Conservation (phyloP, 495 filamentous ascomycete species). For the Penicillium angulare region DNA sequence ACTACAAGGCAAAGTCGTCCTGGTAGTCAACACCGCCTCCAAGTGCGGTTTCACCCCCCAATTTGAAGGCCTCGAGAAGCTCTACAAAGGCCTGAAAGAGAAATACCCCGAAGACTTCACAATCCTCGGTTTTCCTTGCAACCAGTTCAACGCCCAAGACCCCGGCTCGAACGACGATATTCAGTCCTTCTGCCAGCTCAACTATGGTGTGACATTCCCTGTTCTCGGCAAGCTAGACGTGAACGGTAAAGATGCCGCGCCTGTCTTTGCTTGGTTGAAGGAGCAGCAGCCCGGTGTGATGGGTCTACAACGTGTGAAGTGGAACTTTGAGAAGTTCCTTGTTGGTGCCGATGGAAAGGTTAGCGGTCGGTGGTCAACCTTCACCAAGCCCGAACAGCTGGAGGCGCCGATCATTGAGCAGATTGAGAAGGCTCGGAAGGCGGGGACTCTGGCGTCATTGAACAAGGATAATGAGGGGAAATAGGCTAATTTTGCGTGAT, state of each 20-base stretch:
- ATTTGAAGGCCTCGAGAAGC: constrained; percentile 83
- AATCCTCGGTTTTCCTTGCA: constrained; percentile 96
- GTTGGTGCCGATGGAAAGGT: constrained; percentile 83
- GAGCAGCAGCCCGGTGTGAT: constrained; percentile 75
- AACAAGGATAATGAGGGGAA: constrained; percentile 11
- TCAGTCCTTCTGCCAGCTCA: constrained; percentile 85
- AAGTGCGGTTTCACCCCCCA: constrained; percentile 99
- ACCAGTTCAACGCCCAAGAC: constrained; percentile 92
- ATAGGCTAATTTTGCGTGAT: constrained; percentile 21
- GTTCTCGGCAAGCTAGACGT: constrained; percentile 89
- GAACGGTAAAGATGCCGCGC: constrained; percentile 79
- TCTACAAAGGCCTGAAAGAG: constrained; percentile 76
- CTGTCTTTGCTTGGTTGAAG: constrained; percentile 89
- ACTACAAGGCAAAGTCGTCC: constrained; percentile 86
- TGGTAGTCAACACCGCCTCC: constrained; percentile 96
- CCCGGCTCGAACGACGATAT: constrained; percentile 88
- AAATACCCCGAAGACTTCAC: constrained; percentile 71
- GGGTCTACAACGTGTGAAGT: constrained; percentile 87
- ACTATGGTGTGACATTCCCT: constrained; percentile 95
- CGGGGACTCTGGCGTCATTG: constrained; percentile 28
- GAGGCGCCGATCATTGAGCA: constrained; percentile 73
- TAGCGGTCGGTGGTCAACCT: constrained; percentile 75
- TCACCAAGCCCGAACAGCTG: constrained; percentile 79
- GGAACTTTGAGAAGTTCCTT: constrained; percentile 98
- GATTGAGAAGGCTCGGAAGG: constrained; percentile 53